phyloP scores from a whole-genome alignment of 108 stramenopile genomes.

The Cylindrotheca fusiformis region DNA sequence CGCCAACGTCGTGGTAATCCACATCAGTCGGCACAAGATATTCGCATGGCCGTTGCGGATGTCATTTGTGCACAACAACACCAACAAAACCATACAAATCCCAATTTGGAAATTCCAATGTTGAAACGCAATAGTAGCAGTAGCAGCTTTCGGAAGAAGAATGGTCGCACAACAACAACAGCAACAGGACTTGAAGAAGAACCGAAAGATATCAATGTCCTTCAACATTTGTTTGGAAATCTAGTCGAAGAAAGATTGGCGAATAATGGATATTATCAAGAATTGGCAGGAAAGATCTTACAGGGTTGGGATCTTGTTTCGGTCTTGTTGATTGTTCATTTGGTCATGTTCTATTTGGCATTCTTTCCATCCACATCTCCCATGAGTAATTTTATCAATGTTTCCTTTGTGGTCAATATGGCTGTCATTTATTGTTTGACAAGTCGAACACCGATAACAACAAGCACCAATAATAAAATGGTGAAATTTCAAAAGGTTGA shows the following conservation, averaged over 20 bases:
- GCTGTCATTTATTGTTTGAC: neutral
- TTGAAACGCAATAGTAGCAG: no score
- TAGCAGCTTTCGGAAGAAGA: neutral
- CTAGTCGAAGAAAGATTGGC: neutral
- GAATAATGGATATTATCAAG: neutral
- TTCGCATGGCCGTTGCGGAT: slow-evolving; percentile 14
- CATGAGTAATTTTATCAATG: neutral
- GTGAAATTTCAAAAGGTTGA: neutral
- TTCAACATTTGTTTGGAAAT: neutral
- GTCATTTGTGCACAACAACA: slow-evolving; percentile 2
- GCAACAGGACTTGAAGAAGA: neutral
- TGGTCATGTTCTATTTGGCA: neutral
- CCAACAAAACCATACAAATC: no score
- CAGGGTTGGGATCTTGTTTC: neutral
- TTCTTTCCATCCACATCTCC: neutral
- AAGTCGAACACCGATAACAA: neutral
- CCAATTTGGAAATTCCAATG: no score
- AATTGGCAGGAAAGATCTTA: neutral
- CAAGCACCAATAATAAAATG: neutral
- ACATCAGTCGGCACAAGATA: slow-evolving; percentile 5
- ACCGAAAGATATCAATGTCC: neutral
- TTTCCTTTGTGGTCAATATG: neutral
- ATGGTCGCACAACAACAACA: neutral
- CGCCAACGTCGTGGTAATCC: neutral
- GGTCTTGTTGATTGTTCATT: neutral